phyloP scores from a whole-genome alignment of 2,329 filamentous ascomycete species.

The Fusarium multiceps region DNA sequence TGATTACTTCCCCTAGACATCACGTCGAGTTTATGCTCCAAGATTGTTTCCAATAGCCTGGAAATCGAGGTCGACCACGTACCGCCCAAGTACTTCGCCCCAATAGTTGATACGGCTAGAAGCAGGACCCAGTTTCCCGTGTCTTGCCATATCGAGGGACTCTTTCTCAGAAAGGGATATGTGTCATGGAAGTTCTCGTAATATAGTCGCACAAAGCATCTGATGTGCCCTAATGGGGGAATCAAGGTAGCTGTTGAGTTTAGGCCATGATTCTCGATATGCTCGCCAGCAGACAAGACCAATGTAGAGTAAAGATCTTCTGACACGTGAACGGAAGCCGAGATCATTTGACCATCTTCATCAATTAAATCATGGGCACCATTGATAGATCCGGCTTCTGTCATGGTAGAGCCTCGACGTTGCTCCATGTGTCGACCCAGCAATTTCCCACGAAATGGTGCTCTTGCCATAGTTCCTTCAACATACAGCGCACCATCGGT shows the following conservation, averaged over 20 bases:
- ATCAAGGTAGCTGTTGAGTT: not conserved
- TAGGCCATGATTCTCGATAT: not conserved
- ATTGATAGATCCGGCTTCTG: not conserved
- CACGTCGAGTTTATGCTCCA: not conserved
- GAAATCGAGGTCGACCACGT: constrained; percentile 5
- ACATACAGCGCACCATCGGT: constrained; percentile 19
- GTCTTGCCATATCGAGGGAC: constrained; percentile 2
- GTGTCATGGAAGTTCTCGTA: constrained; percentile 29
- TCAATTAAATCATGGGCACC: not conserved
- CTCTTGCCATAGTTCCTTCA: constrained; percentile 20
- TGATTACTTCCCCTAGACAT: not conserved
- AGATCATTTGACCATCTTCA: not conserved
- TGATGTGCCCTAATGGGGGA: constrained; percentile 18
- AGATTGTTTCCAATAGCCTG: not conserved
- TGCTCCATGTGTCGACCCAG: not conserved
- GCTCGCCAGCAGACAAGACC: not conserved
- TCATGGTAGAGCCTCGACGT: not conserved
- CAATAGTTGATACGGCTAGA: constrained; percentile 11
- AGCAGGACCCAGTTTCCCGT: constrained; percentile 3
- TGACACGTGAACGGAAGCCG: not conserved
- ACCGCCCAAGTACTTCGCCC: constrained; percentile 13
- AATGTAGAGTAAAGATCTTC: constrained; percentile 2
- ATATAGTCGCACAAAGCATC: constrained; percentile 22
- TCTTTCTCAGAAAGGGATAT: constrained; percentile 30
- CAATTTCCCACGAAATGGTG: constrained; percentile 21